Percentiles rank a stretch among this genome's conserved stretches.
Conservation (phyloP, 2,329 filamentous ascomycete species). For the Fusarium odoratissimum region DNA sequence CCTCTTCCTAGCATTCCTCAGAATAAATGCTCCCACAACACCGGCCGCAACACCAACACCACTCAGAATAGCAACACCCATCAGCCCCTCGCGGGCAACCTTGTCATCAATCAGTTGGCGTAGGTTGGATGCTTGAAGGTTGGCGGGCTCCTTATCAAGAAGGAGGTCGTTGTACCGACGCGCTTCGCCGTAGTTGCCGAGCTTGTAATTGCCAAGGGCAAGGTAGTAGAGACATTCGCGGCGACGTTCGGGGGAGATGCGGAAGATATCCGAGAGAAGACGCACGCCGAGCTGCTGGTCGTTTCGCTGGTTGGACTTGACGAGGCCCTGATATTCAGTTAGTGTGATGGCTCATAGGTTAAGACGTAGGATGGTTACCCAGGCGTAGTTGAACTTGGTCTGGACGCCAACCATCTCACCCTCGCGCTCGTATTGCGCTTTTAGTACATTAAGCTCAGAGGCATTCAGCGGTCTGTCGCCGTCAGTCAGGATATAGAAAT, state of each 20-base stretch:
- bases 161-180: slow-evolving; percentile 94
- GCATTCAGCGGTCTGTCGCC: slow-evolving; percentile 81
- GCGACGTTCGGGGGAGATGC: slow-evolving; percentile 88
- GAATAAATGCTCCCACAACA: slow-evolving; percentile 88
- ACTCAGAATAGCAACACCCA: slow-evolving; percentile 95
- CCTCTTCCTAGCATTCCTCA: slow-evolving; percentile 77
- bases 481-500: slow-evolving; percentile 14
- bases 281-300: slow-evolving; percentile 96
- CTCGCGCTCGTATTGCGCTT: slow-evolving; percentile 96
- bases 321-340: slow-evolving; percentile 73
- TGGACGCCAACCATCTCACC: slow-evolving; percentile 96
- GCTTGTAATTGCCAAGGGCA: slow-evolving; percentile 96
- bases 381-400: slow-evolving; percentile 99
- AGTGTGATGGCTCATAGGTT: not conserved
- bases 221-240: slow-evolving; percentile 99
- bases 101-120: slow-evolving; percentile 92
- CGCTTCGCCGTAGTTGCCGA: slow-evolving; percentile 96
- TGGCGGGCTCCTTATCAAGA: slow-evolving; percentile 89
- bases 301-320: slow-evolving; percentile 85
- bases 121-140: slow-evolving; percentile 90
- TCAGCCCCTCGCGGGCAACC: slow-evolving; percentile 91
- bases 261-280: slow-evolving; percentile 96
- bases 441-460: slow-evolving; percentile 91
- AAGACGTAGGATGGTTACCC: slow-evolving; percentile 67
- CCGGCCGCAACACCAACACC: slow-evolving; percentile 93